These are phyloP conservation scores for Chaetomidium leptoderma DNA, from an alignment of 495 filamentous ascomycete genomes.

Conservation along the genomic window DNA sequence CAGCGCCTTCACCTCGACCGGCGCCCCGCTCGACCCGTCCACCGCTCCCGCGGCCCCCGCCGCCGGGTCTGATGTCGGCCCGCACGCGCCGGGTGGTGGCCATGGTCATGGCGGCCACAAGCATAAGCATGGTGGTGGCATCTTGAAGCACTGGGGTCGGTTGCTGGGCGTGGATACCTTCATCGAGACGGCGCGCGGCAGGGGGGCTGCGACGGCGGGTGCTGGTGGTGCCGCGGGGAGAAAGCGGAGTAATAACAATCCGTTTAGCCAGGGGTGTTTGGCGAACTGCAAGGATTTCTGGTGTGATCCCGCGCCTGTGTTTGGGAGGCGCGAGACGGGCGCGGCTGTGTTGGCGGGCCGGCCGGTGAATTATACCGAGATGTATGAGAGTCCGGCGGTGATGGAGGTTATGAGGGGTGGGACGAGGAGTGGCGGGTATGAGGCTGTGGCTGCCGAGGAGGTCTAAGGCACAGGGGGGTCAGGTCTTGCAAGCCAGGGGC, in stretches of 20 bases:
- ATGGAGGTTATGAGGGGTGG: slow-evolving; percentile 43
- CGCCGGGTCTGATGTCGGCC: slow-evolving; percentile 24
- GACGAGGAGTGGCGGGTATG: slow-evolving; percentile 40
- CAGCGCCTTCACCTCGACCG: slow-evolving; percentile 73
- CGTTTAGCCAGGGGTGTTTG: slow-evolving; percentile 74
- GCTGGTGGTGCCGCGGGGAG: slow-evolving; percentile 8
- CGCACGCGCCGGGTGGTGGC: slow-evolving; percentile 18
- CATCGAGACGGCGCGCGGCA: slow-evolving; percentile 69
- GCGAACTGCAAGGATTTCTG: slow-evolving; percentile 95
- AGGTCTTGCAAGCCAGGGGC: neutral
- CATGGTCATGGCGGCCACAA: slow-evolving; percentile 44
- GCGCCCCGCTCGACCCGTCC: slow-evolving; percentile 58
- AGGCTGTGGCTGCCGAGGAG: slow-evolving; percentile 43
- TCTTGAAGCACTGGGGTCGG: slow-evolving; percentile 72
- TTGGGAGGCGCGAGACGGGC: slow-evolving; percentile 69
- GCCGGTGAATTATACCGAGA: slow-evolving; percentile 74
- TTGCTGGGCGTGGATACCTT: slow-evolving; percentile 89
- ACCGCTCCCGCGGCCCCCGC: slow-evolving; percentile 40
- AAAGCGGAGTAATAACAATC: slow-evolving; percentile 62
- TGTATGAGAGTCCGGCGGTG: slow-evolving; percentile 78
- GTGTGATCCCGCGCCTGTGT: slow-evolving; percentile 80
- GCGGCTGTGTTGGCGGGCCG: slow-evolving; percentile 72
- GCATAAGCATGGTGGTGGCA: slow-evolving; percentile 51
- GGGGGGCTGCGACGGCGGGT: slow-evolving; percentile 45
- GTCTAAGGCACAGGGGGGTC: slow-evolving; percentile 24